Percentiles rank a stretch among this genome's conserved stretches.
These are phyloP conservation scores for Thozetella sp. DNA, from an alignment of 495 filamentous ascomycete species.

Conservation along the genomic window DNA sequence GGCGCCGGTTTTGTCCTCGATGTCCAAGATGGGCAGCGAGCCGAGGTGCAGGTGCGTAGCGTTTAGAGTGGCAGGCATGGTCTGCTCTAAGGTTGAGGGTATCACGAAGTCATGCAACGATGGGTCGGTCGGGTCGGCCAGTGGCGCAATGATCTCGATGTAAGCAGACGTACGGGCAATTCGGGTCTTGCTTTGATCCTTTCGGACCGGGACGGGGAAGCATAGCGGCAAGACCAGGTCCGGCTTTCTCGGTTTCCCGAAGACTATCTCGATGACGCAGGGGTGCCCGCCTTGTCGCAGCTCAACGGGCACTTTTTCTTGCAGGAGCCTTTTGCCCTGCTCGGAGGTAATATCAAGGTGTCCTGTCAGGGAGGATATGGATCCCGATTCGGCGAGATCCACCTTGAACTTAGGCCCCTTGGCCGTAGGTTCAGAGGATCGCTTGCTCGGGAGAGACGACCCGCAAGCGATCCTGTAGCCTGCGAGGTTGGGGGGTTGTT, in stretches of 20 bases:
- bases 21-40: conserved; percentile 36
- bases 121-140: conserved; percentile 19
- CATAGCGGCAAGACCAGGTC: conserved; percentile 20
- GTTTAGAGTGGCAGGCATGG: conserved; percentile 31
- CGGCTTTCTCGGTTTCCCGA: conserved; percentile 17
- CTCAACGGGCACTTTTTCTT: conserved; percentile 25
- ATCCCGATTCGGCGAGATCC: neutral
- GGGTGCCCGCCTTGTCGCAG: conserved; percentile 27
- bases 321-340: conserved; percentile 23
- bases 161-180: conserved; percentile 49
- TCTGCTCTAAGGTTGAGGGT: conserved; percentile 17
- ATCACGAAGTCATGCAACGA: conserved; percentile 29
- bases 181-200: conserved; percentile 29
- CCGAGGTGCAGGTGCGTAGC: conserved; percentile 42
- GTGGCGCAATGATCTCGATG: conserved; percentile 41
- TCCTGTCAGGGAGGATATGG: conserved; percentile 21
- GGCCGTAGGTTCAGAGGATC: neutral
- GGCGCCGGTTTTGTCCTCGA: conserved; percentile 21
- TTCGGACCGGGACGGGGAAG: conserved; percentile 42
- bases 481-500: conserved; percentile 18
- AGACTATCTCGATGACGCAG: conserved; percentile 30
- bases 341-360: conserved; percentile 24
- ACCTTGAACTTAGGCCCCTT: conserved; percentile 6
- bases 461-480: conserved; percentile 14
- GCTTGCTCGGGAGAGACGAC: neutral